These are phyloP conservation scores for Erodium moschatum DNA, from an alignment of 441 rosid genomes.

Conservation along the genomic window DNA sequence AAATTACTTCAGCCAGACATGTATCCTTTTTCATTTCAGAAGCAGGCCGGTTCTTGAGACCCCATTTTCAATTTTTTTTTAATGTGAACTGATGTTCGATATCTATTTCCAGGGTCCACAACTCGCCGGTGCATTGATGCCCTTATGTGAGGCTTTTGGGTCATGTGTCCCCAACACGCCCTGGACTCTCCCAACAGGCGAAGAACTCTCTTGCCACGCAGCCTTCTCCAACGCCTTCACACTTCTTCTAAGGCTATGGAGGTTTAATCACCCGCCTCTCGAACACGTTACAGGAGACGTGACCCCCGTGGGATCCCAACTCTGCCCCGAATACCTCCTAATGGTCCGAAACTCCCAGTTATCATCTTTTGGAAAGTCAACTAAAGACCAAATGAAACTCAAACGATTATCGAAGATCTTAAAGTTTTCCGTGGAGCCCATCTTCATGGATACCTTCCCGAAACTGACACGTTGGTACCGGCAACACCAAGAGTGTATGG, in stretches of 20 bases:
- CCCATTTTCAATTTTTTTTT: conserved; percentile 13
- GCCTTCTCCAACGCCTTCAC: conserved; percentile 88
- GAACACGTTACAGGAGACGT: conserved; percentile 67
- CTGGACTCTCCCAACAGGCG: conserved; percentile 71
- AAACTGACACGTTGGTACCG: conserved; percentile 73
- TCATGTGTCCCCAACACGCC: conserved; percentile 50
- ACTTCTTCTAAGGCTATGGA: conserved; percentile 82
- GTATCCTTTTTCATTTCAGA: neutral
- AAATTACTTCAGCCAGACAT: neutral
- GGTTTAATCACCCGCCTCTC: conserved; percentile 71
- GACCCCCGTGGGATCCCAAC: conserved; percentile 56
- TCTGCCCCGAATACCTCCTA: conserved; percentile 75
- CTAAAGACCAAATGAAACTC: conserved; percentile 44
- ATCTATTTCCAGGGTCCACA: conserved; percentile 59
- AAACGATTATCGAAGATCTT: conserved; percentile 49
- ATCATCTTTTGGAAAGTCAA: conserved; percentile 53
- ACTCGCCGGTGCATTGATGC: conserved; percentile 81
- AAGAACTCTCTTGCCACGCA: conserved; percentile 62
- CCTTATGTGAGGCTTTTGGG: conserved; percentile 92
- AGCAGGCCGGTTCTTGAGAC: neutral
- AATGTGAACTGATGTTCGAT: conserved; percentile 21
- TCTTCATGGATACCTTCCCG: conserved; percentile 83
- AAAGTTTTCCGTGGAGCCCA: conserved; percentile 37
- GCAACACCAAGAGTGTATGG: conserved; percentile 80
- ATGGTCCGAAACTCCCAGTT: conserved; percentile 67